Evolutionary conservation across 306 rosid species (phyloP), one percentile per base, ranked within the genome.

Genomic region (Sesbania bispinosa): DNA sequence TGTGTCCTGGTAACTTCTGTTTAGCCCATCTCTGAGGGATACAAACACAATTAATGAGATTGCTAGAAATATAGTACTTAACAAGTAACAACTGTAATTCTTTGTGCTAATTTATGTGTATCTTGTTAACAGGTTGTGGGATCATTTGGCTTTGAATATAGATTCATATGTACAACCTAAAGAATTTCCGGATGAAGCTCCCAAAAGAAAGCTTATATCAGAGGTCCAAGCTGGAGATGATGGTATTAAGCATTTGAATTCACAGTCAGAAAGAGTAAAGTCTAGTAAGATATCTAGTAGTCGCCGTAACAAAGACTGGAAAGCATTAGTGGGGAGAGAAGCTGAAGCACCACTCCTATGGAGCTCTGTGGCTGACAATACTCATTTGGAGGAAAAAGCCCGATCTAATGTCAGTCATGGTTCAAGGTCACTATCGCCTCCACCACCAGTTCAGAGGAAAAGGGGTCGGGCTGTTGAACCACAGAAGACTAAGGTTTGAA

Each of bases 231-330:
- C 46, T 32, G 90, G 50, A 71, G 85, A n/a, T 47, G 72, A 63
- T 55, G 82, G 48, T 62, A 39, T 80, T 74, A 82, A 70, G 59
- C 66, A 55, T 76, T 69, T 78, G 71, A 63, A 75, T 47, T 84
- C 89, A 61, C 87, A 80, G 70, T 67, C 85, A 35, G 98, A 85
- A 58, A 85, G 71, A 61, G 85, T 68, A 67, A 85, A 79, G 60
- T 66, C 86, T 67, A 70, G 9, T 36, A 82, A 61, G 35, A 69
- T 73, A 66, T 61, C 88, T 42, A 87, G 85, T 79, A 84, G 81
- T 45, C 87, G 96, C 26, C 94, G 74, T 77, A 81, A 87, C 73
- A 89, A 73, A 76, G 97, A 89, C 47, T 91, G 99, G 99, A 91
- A 85, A 77, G 96, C 90, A 63, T 78, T 87, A 54, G 78, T 32